Evolutionary conservation across 768 basidiomycete genomes (phyloP).

Genomic region (Candolleomyces aberdarensis): DNA sequence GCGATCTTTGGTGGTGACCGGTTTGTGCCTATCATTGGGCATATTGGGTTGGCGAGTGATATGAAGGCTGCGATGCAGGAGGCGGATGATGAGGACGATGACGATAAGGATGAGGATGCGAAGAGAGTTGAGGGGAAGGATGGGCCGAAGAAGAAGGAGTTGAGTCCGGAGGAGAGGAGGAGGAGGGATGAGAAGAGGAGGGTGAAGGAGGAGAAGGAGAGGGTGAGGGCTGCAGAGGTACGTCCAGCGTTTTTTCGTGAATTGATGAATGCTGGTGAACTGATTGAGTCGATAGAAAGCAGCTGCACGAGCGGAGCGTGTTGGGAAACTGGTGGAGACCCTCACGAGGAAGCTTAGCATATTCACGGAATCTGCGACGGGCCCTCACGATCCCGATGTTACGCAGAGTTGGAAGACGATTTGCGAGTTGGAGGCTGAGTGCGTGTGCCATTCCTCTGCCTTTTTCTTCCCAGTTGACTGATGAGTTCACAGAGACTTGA

Average conservation of each 20-base stretch:
- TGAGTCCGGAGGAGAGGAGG: conserved; percentile 70
- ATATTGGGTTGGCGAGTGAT: conserved; percentile 83
- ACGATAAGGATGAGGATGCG: conserved; percentile 39
- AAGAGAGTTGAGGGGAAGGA: conserved; percentile 37
- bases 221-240: conserved; percentile 67
- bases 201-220: conserved; percentile 65
- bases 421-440: conserved; percentile 81
- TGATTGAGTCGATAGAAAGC: conserved; percentile 50
- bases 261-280: not conserved
- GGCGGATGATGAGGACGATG: conserved; percentile 65
- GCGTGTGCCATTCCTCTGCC: conserved; percentile 25
- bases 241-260: conserved; percentile 15
- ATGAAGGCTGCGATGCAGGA: conserved; percentile 94
- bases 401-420: conserved; percentile 72
- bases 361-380: conserved; percentile 79
- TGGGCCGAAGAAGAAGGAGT: conserved; percentile 39
- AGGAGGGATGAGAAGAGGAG: conserved; percentile 71
- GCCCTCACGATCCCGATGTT: conserved; percentile 68
- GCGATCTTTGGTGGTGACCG: conserved; percentile 88
- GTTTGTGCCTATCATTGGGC: conserved; percentile 84
- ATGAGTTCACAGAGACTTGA: conserved; percentile 56
- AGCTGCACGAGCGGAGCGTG: conserved; percentile 70
- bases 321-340: conserved; percentile 73
- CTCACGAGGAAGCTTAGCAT: conserved; percentile 81
- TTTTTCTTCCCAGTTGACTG: not conserved